Conservation (phyloP, 495 filamentous ascomycete species). For the Annulohypoxylon maeteangense region DNA sequence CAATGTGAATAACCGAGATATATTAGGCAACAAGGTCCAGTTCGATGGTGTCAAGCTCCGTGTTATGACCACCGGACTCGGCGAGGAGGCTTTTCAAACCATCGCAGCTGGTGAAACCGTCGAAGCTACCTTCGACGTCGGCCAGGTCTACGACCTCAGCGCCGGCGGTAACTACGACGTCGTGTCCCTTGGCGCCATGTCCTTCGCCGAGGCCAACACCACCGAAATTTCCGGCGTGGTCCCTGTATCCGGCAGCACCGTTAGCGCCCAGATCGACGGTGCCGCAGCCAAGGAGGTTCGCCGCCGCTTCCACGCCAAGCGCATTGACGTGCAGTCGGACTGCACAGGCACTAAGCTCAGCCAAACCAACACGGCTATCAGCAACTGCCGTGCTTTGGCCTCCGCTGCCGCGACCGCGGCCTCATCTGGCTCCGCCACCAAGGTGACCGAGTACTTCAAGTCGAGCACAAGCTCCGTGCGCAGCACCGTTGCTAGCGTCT, state of each 20-base stretch:
- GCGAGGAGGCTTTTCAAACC: constrained; percentile 63
- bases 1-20: neutral
- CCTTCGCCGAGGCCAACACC: constrained; percentile 60
- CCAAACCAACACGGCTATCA: constrained; percentile 58
- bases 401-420: constrained; percentile 66
- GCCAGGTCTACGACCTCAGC: constrained; percentile 65
- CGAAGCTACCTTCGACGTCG: constrained; percentile 67
- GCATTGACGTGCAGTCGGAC: constrained; percentile 60
- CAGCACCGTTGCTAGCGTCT: constrained; percentile 62
- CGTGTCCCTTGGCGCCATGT: constrained; percentile 60
- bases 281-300: constrained; percentile 59
- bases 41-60: constrained; percentile 69
- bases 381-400: constrained; percentile 62
- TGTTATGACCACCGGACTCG: constrained; percentile 58
- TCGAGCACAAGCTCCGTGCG: constrained; percentile 57
- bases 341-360: constrained; percentile 58
- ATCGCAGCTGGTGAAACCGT: constrained; percentile 66
- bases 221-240: constrained; percentile 59
- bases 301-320: constrained; percentile 60
- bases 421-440: constrained; percentile 57
- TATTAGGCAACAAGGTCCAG: constrained; percentile 58
- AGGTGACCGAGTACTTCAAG: constrained; percentile 72
- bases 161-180: constrained; percentile 60
- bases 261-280: constrained; percentile 62
- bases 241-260: constrained; percentile 59